Evolutionary conservation across 306 rosid species (phyloP).

Genomic region (Gillenia trifoliata): DNA sequence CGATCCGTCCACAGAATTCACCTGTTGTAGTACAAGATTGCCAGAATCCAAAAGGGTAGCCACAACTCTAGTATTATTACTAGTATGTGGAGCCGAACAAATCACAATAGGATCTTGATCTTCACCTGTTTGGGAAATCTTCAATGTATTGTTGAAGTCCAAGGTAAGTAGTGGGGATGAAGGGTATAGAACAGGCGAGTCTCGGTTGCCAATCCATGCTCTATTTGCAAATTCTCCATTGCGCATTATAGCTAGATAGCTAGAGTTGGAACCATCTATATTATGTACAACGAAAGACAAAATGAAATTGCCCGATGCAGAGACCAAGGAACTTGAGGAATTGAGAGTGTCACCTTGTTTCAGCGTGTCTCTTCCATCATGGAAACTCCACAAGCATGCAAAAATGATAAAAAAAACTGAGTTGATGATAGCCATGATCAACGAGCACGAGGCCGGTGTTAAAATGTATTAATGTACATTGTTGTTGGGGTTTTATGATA

Average conservation of each 20-base stretch:
- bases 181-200: not conserved
- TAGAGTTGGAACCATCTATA: not conserved
- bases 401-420: not conserved
- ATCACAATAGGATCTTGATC: not conserved
- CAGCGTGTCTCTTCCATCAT: not conserved
- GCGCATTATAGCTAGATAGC: not conserved
- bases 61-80: not conserved
- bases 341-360: not conserved
- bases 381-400: not conserved
- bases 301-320: not conserved
- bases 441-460: not conserved
- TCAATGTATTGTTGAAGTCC: not conserved
- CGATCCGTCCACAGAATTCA: not conserved
- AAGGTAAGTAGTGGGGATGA: not conserved
- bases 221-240: too few relatives aligned
- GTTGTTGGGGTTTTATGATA: too few relatives aligned
- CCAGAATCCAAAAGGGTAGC: slow-evolving; percentile 7
- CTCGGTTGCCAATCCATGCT: not conserved
- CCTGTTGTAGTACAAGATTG: not conserved
- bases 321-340: not conserved
- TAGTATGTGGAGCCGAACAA: not conserved
- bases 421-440: not conserved
- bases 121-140: not conserved
- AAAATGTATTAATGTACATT: too few relatives aligned
- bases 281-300: not conserved